These are phyloP conservation scores for Coemansia sp. DNA, from an alignment of 192 early-diverging fungal species.

Conservation along the genomic window DNA sequence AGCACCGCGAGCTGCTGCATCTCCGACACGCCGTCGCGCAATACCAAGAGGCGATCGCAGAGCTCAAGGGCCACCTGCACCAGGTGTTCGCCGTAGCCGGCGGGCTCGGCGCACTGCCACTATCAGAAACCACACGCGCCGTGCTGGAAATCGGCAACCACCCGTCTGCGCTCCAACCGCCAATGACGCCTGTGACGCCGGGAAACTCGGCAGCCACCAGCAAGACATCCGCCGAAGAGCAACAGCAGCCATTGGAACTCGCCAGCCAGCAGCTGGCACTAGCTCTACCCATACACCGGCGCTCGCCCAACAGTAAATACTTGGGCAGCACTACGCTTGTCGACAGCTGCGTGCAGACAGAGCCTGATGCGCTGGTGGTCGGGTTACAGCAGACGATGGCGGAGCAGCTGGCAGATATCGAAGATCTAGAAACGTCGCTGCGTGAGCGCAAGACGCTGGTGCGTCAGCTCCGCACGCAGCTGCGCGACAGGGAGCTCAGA, in stretches of 20 bases:
- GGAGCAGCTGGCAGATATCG: constrained; percentile 36
- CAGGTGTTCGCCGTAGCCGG: constrained; percentile 27
- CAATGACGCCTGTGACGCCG: constrained; percentile 17
- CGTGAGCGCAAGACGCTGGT: constrained; percentile 25
- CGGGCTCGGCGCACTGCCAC: constrained; percentile 25
- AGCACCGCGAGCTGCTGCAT: constrained; percentile 30
- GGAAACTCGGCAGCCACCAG: background rate
- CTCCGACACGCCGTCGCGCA: constrained; percentile 15
- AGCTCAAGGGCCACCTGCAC: constrained; percentile 32
- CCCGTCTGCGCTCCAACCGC: background rate
- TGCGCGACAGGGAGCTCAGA: constrained; percentile 32
- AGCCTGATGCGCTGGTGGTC: constrained; percentile 1
- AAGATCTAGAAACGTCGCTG: constrained; percentile 27
- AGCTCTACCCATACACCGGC: background rate
- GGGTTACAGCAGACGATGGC: constrained; percentile 20
- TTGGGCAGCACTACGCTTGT: background rate
- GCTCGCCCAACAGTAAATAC: background rate
- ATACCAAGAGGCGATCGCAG: constrained; percentile 19
- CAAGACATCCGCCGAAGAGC: background rate
- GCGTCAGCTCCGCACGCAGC: constrained; percentile 33
- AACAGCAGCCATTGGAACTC: background rate
- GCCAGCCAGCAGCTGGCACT: background rate
- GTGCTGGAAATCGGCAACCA: background rate
- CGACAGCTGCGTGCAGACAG: background rate
- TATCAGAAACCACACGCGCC: constrained; percentile 15